Evolutionary conservation across 176 grass and related monocot species (phyloP).

Genomic region (Oryza coarctata): DNA sequence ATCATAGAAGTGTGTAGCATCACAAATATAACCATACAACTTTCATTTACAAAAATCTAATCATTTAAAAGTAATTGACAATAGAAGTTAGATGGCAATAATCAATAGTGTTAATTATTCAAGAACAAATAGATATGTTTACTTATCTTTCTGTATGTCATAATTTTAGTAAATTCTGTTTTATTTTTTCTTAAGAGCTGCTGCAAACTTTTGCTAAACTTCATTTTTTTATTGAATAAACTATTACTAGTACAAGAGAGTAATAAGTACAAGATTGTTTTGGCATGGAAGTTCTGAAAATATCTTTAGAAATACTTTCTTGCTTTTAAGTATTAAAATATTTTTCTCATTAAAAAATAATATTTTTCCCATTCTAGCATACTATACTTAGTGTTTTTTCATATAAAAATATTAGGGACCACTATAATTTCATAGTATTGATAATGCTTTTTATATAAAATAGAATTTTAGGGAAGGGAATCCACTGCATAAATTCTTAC

Average conservation of each 20-base stretch:
- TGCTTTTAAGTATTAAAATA: not conserved
- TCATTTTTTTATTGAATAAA: not conserved
- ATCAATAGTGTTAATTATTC: not conserved
- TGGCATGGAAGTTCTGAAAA: not conserved
- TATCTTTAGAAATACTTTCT: not conserved
- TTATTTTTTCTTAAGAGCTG: not conserved
- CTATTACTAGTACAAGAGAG: not conserved
- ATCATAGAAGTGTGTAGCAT: not conserved
- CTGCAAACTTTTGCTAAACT: not conserved
- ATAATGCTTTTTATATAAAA: not conserved
- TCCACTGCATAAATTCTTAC: not conserved
- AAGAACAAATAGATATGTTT: not conserved
- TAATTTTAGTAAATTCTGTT: not conserved
- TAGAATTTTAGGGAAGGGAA: no score
- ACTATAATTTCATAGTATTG: not conserved
- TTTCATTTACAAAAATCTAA: no score
- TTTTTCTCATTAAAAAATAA: not conserved
- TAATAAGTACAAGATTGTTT: not conserved
- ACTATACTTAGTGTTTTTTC: not conserved
- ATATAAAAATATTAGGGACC: not conserved
- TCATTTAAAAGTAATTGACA: no score
- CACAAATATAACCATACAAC: not conserved
- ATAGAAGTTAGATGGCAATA: not conserved
- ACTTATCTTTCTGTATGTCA: not conserved
- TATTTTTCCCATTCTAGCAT: not conserved